Conservation (phyloP, 345 rosid genomes). For the Lepidium aucheri region DNA sequence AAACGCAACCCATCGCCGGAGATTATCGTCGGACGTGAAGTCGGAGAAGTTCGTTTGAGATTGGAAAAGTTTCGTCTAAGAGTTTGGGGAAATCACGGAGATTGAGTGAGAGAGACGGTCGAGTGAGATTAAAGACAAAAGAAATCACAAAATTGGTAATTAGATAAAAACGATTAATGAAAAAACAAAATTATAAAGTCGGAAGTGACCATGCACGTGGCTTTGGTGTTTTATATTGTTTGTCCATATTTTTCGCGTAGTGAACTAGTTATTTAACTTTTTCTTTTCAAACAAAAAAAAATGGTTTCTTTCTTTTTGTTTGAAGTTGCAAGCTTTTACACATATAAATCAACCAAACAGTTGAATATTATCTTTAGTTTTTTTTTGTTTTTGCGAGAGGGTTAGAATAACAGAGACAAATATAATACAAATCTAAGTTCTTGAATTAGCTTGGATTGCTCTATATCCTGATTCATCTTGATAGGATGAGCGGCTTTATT, state of each 20-base stretch:
- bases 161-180: not conserved
- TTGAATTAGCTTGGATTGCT: too few relatives aligned
- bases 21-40: not conserved
- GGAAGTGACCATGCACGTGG: slow-evolving; percentile 14
- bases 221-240: not conserved
- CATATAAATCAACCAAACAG: too few relatives aligned
- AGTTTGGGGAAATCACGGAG: not conserved
- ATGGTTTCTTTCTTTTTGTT: not conserved
- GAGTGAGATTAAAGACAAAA: not conserved
- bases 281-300: not conserved
- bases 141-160: not conserved
- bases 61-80: not conserved
- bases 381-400: too few relatives aligned
- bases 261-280: not conserved
- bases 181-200: not conserved
- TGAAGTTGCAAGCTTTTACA: too few relatives aligned
- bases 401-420: too few relatives aligned
- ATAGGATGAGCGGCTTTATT: too few relatives aligned
- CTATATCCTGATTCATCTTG: too few relatives aligned
- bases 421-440: too few relatives aligned
- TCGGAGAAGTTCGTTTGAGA: not conserved
- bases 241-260: not conserved
- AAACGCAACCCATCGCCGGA: slow-evolving; percentile 66
- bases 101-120: slow-evolving; percentile 10
- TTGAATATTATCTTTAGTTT: too few relatives aligned